Evolutionary conservation across 331 rosid species (phyloP), one percentile per base, ranked within the genome.

Genomic region (Rhamnella rubrinervis): DNA sequence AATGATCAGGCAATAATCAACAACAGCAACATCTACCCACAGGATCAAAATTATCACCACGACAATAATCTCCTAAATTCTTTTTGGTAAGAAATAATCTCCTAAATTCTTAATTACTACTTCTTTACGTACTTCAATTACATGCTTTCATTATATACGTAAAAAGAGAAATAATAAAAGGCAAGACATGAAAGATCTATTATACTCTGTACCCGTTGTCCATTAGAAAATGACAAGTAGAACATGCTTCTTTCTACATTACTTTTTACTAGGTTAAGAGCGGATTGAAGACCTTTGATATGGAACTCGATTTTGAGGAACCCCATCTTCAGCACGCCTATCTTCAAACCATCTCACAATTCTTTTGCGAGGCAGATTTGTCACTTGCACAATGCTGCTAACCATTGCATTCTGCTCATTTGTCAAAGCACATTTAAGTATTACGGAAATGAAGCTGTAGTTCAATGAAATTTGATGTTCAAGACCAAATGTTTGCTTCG

Each of bases 261-360:
- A 50, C 23, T 23, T 28, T 61, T 17, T 17, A 51, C 63, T 65
- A 86, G 38, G 75, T 70, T 63, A 49, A 85, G 77, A 68, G 58
- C 65, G 13, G 2, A 44, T 14, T 11, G 49, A 44, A 76, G 88
- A 52, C 11, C 85, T 87, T 78, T 70, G 85, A 78, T 85, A 90
- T 46, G 97, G 96, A 70, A 40, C 44, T n/a, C 86, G 95, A 31
- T 74, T 67, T 50, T 84, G 87, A 7, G 86, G 91, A 85, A 93
- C 92, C 53, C 91, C 89, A 23, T 93, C 96, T 77, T 85, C 95
- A 2, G 86, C 65, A 35, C 97, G 96, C 77, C 77, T 87, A 75
- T 90, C 97, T 81, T 93, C 98, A 64, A 93, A 93, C 98, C 98
- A 93, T 76, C 88, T 87, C 37, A 93, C 86, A 57, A 93, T 82